Base-by-base conservation (phyloP, 768 basidiomycete genomes). In the Leccinum pellstonianum region DNA sequence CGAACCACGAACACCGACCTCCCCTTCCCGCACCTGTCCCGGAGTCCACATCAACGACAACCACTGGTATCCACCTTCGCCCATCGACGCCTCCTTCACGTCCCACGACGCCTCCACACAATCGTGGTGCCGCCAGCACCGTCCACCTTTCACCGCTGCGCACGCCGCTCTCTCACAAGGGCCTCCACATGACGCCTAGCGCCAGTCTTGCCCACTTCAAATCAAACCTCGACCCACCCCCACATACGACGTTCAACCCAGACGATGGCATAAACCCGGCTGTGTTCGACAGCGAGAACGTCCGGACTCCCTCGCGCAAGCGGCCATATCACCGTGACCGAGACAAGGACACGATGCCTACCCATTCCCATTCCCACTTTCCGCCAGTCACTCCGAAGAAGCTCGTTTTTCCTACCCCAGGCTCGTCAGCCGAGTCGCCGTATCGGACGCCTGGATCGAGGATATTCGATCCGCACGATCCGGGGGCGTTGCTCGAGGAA, bases 401-500 rank as follows among this genome's bases (percentile, higher is more conserved):
- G 27, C 70, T 77, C 15, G 66, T 75, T 54, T 78, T 76, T 59
- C 72, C 70, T 25, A 63, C 68, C 15, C 66, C 69, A 4, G 61
- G 63, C 37, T 66, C 69, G 5, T 41, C 66, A 21, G 51, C 52
- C n/a, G 77, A 79, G 61, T 79, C 77, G 10, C 78, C 79, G 1
- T 82, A 81, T 70, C 78, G 80, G 19, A 81, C 83, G 12, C 85
- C 83, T 4, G 77, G 78, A 12, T 61, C 75, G 5, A 60, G 75
- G 27, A 77, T 88, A 33, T 85, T 83, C 62, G 90, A 91, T 68
- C 88, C 89, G 31, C 85, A 88, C 62, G 87, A 91, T 71, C 87
- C 89, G 4, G 76, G 81, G 33, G 76, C 81, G 33, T 66, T 90
- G 47, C 75, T 92, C 23, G 87, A 90, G 52, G 91, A 92, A 52